Base-by-base conservation (phyloP, 1,284 basidiomycete species). In the Leccinum subspadiceum region DNA sequence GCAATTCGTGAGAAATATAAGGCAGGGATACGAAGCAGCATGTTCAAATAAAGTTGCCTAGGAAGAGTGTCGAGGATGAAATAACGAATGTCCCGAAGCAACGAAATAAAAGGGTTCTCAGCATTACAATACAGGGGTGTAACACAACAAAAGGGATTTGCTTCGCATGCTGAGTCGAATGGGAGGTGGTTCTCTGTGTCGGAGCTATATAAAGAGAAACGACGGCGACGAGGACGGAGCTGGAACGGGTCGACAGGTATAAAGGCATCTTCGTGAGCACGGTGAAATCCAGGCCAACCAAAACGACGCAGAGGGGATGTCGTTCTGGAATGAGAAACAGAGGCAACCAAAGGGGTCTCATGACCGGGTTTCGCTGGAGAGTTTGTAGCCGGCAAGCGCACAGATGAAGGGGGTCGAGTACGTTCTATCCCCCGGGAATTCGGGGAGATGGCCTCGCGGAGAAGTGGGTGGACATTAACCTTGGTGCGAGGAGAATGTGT, bases 1-100 rank as follows among this genome's bases (percentile, higher is more conserved):
- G 86, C 81, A 8, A 91, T 88, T 3, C 89, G 84, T 9, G 85
- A 81, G 70, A 89, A 92, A 69, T 92, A 92, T 64, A 90, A 76
- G 0, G 85, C 80, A 1, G 90, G 89, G 8, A 92, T 78, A 12
- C 84, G 80, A n/a, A 91, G 78, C 5, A 91, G 81, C 35, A 84
- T 62, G 66, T 84, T 78, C 41, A 89, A 78, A 68, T 90, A 91
- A 0, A 84, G 44, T 64, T 87, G 79, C 17, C 86, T 77, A 1
- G 85, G 84, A 4, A 89, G 64, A 1, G 81, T 82, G 63, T 87
- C 83, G 48, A 64, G 26, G 20, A 64, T 26, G 41, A 76, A 74
- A 60, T 70, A 61, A 48, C 66, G 69, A 44, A 60, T 46, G 39
- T 65, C 64, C 10, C 55, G 61, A 53, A 73, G 60, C 41, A 72